A percentile compares a stretch with the other conserved stretches of the same genome.
These are phyloP conservation scores for Tetrahymena malaccensis DNA, from an alignment of 73 alveolate species.

Conservation along the genomic window DNA sequence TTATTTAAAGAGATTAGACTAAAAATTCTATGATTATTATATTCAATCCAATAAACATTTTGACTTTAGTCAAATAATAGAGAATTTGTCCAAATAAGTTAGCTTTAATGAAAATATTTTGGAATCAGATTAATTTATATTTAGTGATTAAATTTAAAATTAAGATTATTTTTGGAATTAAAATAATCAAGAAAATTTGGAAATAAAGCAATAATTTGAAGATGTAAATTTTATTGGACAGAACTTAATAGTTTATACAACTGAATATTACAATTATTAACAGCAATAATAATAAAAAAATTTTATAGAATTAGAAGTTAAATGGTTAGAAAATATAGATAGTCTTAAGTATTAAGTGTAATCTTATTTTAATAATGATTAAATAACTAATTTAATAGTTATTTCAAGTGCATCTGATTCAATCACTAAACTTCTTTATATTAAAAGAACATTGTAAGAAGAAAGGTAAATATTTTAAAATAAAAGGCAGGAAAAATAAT, in stretches of 20 bases:
- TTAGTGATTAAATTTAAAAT: too few species aligned
- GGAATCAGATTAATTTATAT: too few species aligned
- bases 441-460: background rate
- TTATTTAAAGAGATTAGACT: background rate
- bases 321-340: background rate
- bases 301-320: background rate
- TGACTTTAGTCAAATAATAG: background rate
- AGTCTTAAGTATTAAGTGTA: background rate
- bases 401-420: background rate
- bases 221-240: too few species aligned
- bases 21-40: background rate
- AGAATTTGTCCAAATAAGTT: background rate
- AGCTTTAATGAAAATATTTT: too few species aligned
- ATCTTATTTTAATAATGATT: background rate
- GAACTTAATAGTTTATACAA: background rate
- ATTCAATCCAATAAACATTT: background rate
- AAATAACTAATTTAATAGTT: background rate
- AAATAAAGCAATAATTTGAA: too few species aligned
- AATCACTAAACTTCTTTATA: background rate
- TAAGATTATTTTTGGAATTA: too few species aligned
- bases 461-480: background rate
- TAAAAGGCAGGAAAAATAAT: background rate
- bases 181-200: too few species aligned
- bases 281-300: background rate
- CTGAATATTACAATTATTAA: background rate